These are phyloP conservation scores for Alopecurus myosuroides DNA, from an alignment of 176 grass and related monocot genomes.

Conservation along the genomic window DNA sequence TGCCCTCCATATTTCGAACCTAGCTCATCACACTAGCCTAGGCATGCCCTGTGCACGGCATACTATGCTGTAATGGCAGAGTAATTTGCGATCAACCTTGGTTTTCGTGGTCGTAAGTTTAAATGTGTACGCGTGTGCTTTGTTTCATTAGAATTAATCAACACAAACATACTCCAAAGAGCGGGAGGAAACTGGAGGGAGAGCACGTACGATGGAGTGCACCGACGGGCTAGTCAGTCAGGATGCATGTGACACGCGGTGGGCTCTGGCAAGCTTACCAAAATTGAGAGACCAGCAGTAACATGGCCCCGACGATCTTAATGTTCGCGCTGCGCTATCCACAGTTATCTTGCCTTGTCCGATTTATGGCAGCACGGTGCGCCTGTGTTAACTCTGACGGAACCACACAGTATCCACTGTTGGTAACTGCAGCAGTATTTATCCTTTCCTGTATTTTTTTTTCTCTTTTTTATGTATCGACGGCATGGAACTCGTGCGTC, in stretches of 20 bases:
- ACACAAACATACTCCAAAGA: too few species aligned
- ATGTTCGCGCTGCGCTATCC: neutral
- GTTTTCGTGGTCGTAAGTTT: too few species aligned
- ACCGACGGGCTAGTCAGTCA: neutral
- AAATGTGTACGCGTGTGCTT: too few species aligned
- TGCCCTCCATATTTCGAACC: too few species aligned
- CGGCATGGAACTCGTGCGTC: neutral
- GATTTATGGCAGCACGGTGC: conserved; percentile 20
- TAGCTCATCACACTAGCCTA: neutral
- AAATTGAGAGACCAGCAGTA: neutral
- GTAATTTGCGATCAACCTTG: too few species aligned
- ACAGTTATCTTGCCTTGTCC: neutral
- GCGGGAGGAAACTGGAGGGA: neutral
- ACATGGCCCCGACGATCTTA: neutral
- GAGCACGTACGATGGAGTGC: neutral
- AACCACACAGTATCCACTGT: neutral
- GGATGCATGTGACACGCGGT: conserved; percentile 19
- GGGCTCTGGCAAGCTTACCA: neutral
- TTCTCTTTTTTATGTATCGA: too few species aligned
- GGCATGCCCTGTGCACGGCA: too few species aligned
- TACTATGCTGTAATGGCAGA: too few species aligned
- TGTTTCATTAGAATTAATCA: too few species aligned
- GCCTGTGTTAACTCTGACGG: neutral
- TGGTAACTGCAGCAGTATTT: too few species aligned
- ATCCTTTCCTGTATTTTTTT: too few species aligned